Base-by-base conservation (phyloP, 2,329 filamentous ascomycete genomes). In the Raffaelea ambrosiae region DNA sequence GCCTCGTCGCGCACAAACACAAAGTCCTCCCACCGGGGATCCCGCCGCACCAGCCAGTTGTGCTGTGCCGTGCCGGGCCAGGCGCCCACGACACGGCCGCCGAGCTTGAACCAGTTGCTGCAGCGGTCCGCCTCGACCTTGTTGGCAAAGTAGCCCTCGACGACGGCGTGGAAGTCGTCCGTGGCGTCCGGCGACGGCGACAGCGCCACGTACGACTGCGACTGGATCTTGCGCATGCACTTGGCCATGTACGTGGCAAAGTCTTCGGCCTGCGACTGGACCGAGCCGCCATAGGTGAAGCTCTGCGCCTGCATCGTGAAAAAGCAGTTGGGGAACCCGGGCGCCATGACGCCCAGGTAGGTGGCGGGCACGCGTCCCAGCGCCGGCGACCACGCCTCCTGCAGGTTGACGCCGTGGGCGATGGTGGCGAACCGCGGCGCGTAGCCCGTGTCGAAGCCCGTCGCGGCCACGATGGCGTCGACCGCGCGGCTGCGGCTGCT, bases 401-500 rank as follows among this genome's bases (percentile, higher is more conserved):
- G 11, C 31, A 44, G 18, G 55, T 48, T 7, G 45, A 46, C 51
- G 39, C 41, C 42, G 18, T 18, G 31, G 18, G 49, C 51, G 29
- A 53, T 39, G 11, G 47, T n/a, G 5, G 51, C 47, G 13, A 53
- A 53, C 10, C 43, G 51, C 10, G 59, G 50, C 4, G 51, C 48
- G 50, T 52, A 57, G 43, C 48, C 53, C 8, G 55, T 56, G 38
- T 56, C 52, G 46, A 60, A 61, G 13, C 60, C 58, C 1, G 57
- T 61, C 18, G 59, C 61, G 21, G 56, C 55, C 7, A 66, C 53
- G 3, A 68, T 55, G 16, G 55, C 53, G 48, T 68, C 66, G 31
- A 64, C 60, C 8, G 58, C 18, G 49, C 53, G 54, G 46, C 41
- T 1, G 53, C 57, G 20, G 57, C 58, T 3, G 51, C 53, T 1